Evolutionary conservation across 495 filamentous ascomycete species (phyloP), one percentile per base, ranked within the genome.

Genomic region (Penicillium riverlandense): DNA sequence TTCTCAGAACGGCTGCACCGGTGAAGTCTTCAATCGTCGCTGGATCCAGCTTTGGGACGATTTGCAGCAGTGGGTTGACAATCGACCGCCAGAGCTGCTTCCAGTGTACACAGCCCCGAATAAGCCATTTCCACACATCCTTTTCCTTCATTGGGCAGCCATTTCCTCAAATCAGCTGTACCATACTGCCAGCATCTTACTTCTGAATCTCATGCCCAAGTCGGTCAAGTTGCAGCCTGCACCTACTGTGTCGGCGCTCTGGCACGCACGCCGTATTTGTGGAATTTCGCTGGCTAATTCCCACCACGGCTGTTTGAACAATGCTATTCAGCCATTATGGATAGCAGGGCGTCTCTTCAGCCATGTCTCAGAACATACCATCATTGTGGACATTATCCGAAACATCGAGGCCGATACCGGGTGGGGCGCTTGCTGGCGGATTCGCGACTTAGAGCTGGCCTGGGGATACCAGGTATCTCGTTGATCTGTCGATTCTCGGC

Each of bases 131-230:
- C 66, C 70, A 0, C 53, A 63, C 13, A 65, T 75, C 10, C 53
- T 76, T 8, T 76, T 69, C 37, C 43, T 62, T 10, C 64, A 69
- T 35, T 67, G 68, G 61, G 67, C 69, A 7, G 72, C 72, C 8
- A 75, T 76, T 13, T 75, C 70, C 1, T 66, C 65, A 2, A 74
- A 73, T 29, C 72, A 75, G 38, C 55, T 75, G 0, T 72, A 72
- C 16, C 70, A 75, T 40, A 73, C 72, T 0, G 61, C 67, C 11
- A 68, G 69, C 43, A 61, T 76, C 16, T 48, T 75, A 11, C 45
- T 76, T 30, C 54, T 76, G 2, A 61, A 67, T 14, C 61, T 58
- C 28, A 61, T 55, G 43, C 67, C 69, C 3, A 69, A 64, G 37
- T 38, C 40, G 5, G 55, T 68, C 15, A 54, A 57, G 22, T n/a